A percentile compares a stretch with the other conserved stretches of the same genome.
Evolutionary conservation across 1,284 basidiomycete genomes (phyloP).

Genomic region (Paramarasmius palmivorus): DNA sequence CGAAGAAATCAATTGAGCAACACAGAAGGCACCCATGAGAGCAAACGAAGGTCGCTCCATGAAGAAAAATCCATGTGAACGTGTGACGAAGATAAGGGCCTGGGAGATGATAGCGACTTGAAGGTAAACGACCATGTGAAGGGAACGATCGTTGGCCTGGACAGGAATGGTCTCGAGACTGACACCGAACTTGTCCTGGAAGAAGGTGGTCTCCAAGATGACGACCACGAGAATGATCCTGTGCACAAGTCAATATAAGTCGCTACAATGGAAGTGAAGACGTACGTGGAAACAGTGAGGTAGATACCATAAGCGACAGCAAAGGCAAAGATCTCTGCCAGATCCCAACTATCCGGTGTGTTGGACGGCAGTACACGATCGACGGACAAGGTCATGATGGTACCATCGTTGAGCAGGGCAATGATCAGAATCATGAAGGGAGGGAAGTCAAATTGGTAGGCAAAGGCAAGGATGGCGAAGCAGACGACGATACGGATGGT

Average conservation of each 20-base stretch:
- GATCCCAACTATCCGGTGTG: constrained; percentile 93
- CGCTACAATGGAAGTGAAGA: too few relatives aligned
- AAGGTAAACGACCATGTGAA: constrained; percentile 84
- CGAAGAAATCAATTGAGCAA: constrained; percentile 92
- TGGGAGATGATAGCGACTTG: constrained; percentile 98
- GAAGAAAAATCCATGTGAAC: constrained; percentile 97
- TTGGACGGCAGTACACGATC: constrained; percentile 94
- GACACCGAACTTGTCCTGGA: constrained; percentile 87
- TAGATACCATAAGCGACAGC: constrained; percentile 95
- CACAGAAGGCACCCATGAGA: constrained; percentile 85
- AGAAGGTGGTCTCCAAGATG: constrained; percentile 88
- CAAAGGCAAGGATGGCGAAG: constrained; percentile 94
- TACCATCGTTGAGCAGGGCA: constrained; percentile 95
- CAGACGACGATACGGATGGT: constrained; percentile 99
- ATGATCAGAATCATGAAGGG: constrained; percentile 99
- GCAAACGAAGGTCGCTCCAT: constrained; percentile 95
- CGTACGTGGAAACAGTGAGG: constrained; percentile 86
- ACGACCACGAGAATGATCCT: constrained; percentile 81
- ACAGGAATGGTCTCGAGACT: constrained; percentile 50
- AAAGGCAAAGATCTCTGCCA: constrained; percentile 94
- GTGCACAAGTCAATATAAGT: constrained; percentile 24
- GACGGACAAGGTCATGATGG: constrained; percentile 98
- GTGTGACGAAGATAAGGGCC: constrained; percentile 95
- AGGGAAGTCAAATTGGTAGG: constrained; percentile 97
- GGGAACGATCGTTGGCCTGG: constrained; percentile 71